Percentiles rank a stretch among this genome's conserved stretches.
These are phyloP conservation scores for Penicillium vulpinum DNA, from an alignment of 2,329 filamentous ascomycete genomes.

Conservation along the genomic window DNA sequence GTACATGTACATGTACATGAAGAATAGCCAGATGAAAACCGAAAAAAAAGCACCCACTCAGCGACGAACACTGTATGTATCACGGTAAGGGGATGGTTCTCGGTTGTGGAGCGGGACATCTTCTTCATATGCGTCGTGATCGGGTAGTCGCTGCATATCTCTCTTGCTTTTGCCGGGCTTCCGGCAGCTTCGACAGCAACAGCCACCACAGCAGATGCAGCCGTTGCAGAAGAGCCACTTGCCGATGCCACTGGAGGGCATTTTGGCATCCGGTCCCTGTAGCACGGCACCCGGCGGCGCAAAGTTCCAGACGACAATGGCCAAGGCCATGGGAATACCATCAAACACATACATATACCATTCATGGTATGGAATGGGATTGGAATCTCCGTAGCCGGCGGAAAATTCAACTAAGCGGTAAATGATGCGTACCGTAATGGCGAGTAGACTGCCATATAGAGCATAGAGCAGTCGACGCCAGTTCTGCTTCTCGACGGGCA, in stretches of 20 bases:
- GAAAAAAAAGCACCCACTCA: neutral
- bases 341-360: constrained; percentile 44
- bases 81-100: neutral
- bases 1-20: neutral
- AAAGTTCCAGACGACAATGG: constrained; percentile 31
- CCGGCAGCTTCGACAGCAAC: constrained; percentile 6
- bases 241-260: constrained; percentile 3
- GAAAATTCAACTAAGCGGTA: constrained; percentile 63
- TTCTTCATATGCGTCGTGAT: neutral
- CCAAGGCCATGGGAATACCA: constrained; percentile 42
- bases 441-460: constrained; percentile 52
- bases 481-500: neutral
- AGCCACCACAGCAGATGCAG: neutral
- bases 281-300: constrained; percentile 1
- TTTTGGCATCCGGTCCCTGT: neutral
- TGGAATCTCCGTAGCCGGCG: constrained; percentile 33
- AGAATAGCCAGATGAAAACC: neutral
- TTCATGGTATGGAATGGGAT: constrained; percentile 42
- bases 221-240: constrained; percentile 1
- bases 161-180: neutral
- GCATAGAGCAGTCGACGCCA: constrained; percentile 2
- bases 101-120: neutral
- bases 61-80: neutral
- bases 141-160: neutral
- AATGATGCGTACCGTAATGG: constrained; percentile 57